These are phyloP conservation scores for Pouteria campechiana DNA, from an alignment of 179 eudicot species.

Conservation along the genomic window DNA sequence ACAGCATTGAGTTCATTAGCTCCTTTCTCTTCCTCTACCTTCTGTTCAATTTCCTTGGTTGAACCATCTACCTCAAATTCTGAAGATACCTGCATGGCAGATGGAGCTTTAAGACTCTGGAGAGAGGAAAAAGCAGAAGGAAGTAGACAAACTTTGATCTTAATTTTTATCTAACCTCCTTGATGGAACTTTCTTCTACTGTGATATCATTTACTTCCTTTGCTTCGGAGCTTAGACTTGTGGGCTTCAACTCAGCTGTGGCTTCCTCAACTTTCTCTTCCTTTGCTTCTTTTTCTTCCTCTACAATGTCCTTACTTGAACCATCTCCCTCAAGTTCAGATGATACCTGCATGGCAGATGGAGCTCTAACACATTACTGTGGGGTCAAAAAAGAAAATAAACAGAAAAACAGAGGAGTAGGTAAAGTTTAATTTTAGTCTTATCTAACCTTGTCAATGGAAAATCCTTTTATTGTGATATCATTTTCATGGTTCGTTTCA, in stretches of 20 bases:
- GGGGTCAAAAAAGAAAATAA: too few species aligned
- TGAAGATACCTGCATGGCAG: neutral
- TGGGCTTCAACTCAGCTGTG: neutral
- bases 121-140: neutral
- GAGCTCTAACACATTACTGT: too few species aligned
- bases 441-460: too few species aligned
- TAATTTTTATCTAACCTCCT: conserved; percentile 9
- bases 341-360: too few species aligned
- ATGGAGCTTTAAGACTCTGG: too few species aligned
- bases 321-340: too few species aligned
- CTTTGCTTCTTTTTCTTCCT: conserved; percentile 5
- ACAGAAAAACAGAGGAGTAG: too few species aligned
- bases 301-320: too few species aligned
- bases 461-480: too few species aligned
- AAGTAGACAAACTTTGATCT: neutral
- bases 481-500: too few species aligned
- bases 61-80: neutral
- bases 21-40: neutral
- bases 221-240: conserved; percentile 1
- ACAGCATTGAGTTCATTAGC: too few species aligned
- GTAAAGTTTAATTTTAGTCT: too few species aligned
- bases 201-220: conserved; percentile 6
- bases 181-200: conserved; percentile 1
- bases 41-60: conserved; percentile 3
- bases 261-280: conserved; percentile 4